Base-by-base conservation (phyloP, 257 asterid species). In the Jaltomata sinuosa region DNA sequence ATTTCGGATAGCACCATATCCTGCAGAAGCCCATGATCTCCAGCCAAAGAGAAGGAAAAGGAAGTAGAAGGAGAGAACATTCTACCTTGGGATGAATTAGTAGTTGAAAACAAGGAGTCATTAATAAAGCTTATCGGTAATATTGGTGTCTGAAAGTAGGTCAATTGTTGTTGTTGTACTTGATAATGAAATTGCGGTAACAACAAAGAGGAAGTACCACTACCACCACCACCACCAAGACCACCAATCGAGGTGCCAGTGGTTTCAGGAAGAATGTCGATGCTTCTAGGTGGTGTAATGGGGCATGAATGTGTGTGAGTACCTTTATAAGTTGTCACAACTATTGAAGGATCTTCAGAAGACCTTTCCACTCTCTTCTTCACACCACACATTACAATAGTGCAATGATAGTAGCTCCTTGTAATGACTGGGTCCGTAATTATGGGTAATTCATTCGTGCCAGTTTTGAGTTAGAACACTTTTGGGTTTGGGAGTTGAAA, bases 291-390 rank as follows among this genome's bases (percentile, higher is more conserved):
- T 40, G 93, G 91, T 27, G 82, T 87, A 2, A 92, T 69, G 55
- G 96, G 94, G 54, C 89, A 88, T 32, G 92, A 94, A 85, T 94
- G 99, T 16, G 85, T 91, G 85, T 96, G 99, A 22, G 89, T 92
- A 79, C 99, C 99, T 90, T 96, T 98, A 50, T 96, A 96, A 47
- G 98, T 96, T 0, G 98, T 96, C 87, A 96, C 95, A 54, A 96
- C 97, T 52, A 83, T 92, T 29, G 95, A 87, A 59, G 96, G 92
- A 90, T 96, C 99, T 40, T 90, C 93, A 2, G 86, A 89, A 18
- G 94, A 96, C 87, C 99, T 89, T 85, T 96, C 99, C 12, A 96
- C 97, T 78, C 98, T 91, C 84, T 96, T 96, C 86, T 96, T 94
- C 89, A 96, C 99, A 7, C 98, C 97, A 87, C 99, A 94, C 72